phyloP scores from a whole-genome alignment of 2,329 filamentous ascomycete species.

The Diplodia corticola region DNA sequence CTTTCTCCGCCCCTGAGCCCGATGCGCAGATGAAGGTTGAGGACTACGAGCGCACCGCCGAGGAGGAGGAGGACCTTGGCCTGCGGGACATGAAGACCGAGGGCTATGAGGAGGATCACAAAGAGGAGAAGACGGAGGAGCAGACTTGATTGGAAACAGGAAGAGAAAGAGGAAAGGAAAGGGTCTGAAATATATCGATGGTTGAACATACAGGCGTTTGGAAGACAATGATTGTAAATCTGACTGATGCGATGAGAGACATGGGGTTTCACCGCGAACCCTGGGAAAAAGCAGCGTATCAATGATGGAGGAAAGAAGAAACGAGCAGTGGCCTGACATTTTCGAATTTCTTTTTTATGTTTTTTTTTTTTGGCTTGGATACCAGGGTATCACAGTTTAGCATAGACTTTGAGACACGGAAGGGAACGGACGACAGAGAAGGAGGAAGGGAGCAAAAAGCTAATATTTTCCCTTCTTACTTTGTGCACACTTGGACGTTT shows the following conservation, averaged over 20 bases:
- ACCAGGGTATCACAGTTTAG: neutral
- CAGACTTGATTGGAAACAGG: neutral
- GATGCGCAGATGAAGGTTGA: constrained; percentile 81
- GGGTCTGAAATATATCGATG: neutral
- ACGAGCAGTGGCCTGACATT: neutral
- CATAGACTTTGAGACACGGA: neutral
- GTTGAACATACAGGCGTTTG: neutral
- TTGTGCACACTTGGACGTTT: neutral
- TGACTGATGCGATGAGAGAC: neutral
- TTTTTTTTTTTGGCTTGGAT: neutral
- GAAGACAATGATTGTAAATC: neutral
- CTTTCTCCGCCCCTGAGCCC: constrained; percentile 73
- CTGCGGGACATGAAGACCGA: constrained; percentile 91
- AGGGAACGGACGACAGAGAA: neutral
- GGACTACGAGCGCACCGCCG: constrained; percentile 81
- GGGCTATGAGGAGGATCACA: constrained; percentile 56
- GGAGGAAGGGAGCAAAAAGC: neutral
- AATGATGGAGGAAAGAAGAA: neutral
- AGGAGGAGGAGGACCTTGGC: constrained; percentile 92
- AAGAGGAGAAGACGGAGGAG: constrained; percentile 25
- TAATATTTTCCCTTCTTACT: neutral
- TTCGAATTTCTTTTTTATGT: neutral
- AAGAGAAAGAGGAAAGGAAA: neutral
- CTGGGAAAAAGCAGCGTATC: neutral
- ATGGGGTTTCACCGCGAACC: neutral